Base-by-base conservation (phyloP, 257 asterid species). In the Petrea volubilis region DNA sequence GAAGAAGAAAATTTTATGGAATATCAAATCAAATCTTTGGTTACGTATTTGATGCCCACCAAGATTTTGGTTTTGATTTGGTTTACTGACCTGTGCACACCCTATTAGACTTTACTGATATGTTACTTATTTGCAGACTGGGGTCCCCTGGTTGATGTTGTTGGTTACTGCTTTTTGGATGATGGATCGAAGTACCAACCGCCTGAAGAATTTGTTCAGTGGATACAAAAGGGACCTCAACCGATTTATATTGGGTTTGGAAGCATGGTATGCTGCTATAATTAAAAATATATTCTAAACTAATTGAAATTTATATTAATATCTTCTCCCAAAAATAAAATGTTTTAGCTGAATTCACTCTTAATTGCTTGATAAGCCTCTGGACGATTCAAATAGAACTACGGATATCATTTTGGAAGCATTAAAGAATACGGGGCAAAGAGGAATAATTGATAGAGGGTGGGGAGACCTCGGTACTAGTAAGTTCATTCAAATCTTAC, bases 401-500 rank as follows among this genome's bases (percentile, higher is more conserved):
- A 92, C 96, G 0, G 74, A 62, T 55, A 80, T 84, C 57, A 92
- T 95, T 68, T 78, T 92, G 91, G 99, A 92, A 68, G 94, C 99
- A 38, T 71, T 95, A 73, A 83, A 79, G 78, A 87, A 57, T 78
- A 90, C 98, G 11, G 96, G 96, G 29, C 97, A 95, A 77, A 82
- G 99, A 79, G 99, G 98, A 76, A 95, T 95, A 76, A 87, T 95
- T 44, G 98, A 92, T 83, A 90, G 93, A 62, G 99, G 99, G 68
- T 95, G 99, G 99, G 99, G 99, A 44, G 94, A 90, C 70, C 98
- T 95, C 72, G 99, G 99, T 59, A 71, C 85, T 68, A 56, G 99
- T 92, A 87, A 84, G 98, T 88, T 49, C 77, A n/a, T n/a, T n/a
- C n/a, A n/a, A n/a, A n/a, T n/a, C n/a, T n/a, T n/a, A n/a, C 49